Evolutionary conservation across 2,329 filamentous ascomycete species (phyloP), one percentile per base, ranked within the genome.

Genomic region (Diaporthe helianthi): DNA sequence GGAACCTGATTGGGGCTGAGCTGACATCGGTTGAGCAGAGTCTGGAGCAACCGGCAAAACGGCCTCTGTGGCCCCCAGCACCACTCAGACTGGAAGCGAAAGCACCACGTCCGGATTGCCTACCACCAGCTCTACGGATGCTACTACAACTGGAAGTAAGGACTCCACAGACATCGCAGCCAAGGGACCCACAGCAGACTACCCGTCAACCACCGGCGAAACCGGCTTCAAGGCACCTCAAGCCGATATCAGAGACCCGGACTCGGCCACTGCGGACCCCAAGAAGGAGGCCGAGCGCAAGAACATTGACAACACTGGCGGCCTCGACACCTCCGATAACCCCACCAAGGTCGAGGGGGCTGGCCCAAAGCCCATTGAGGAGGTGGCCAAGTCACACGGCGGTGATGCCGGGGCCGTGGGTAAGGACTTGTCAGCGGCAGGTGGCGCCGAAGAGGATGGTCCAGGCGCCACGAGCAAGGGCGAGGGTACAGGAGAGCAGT

Each of bases 401-500:
- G 77, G 78, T 29, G 76, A 79, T 22, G 77, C 76, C 4, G 77
- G 76, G 36, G 70, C 67, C 51, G 55, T 29, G 15, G 52, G 36
- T 26, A 54, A 49, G 53, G 33, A 24, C 41, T n/a, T 41, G 26
- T 26, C 55, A 6, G 65, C 46, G 2, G 51, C 38, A 22, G 49
- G 15, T 22, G 61, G 22, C 5, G 60, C 69, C 15, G 68, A 72
- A 1, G 73, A 75, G 31, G 72, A 76, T 29, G 73, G 71, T n/a
- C 71, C 76, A 2, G 73, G 74, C 24, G 73, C 72, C 38, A 55
- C 80, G 73, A 81, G 78, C 70, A 74, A 76, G 13, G 77, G 78
- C 17, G 79, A 83, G 71, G 85, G 84, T 1, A 88, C 85, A 0
- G 87, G 87, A 8, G 85, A 88, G 76, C 75, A 86, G 74, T 86